Base-by-base conservation (phyloP, 2,329 filamentous ascomycete genomes). In the Epichloe elymi region DNA sequence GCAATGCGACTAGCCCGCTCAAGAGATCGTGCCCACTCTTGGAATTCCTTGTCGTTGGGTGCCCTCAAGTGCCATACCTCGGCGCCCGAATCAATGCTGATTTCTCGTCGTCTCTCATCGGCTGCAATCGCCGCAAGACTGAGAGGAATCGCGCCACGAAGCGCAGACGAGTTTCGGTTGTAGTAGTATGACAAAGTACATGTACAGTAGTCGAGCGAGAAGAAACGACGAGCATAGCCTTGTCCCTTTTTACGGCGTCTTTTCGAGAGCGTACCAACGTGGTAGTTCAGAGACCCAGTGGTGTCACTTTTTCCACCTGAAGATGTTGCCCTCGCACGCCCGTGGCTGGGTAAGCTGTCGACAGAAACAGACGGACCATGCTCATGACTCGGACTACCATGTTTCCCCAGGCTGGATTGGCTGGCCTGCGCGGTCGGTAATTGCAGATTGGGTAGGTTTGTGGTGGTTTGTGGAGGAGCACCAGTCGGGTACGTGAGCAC, bases 151-250 rank as follows among this genome's bases (percentile, higher is more conserved):
- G 93, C 89, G 17, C 93, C 93, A 53, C 93, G 82, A 42, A 98
- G 74, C 1, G 91, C 89, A 5, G 91, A 94, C 5, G 91, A 95
- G 63, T 94, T 91, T 44, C 88, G 85, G 65, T 91, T 93, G 63
- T 94, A 87, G 65, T 96, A 98, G 70, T 98, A 98, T 0, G 93
- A 97, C 35, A 98, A 73, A 0, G 93, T 97, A 55, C 87, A 95
- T 0, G 91, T 90, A 4, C 86, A 89, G 64, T 90, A 97, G 66
- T 98, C 93, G 50, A 98, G 75, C 0, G 91, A 96, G 69, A 98
- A 98, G 74, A 93, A 98, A 38, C 93, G 81, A 51, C 88, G 80
- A 5, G 93, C 93, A 67, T 89, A 94, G 42, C 91, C 91, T 67
- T 97, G 93, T 44, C 90, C 89, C 70, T 87, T 85, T 77, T 77